Conservation (phyloP, 2,329 filamentous ascomycete species). For the Madurella fahalii region DNA sequence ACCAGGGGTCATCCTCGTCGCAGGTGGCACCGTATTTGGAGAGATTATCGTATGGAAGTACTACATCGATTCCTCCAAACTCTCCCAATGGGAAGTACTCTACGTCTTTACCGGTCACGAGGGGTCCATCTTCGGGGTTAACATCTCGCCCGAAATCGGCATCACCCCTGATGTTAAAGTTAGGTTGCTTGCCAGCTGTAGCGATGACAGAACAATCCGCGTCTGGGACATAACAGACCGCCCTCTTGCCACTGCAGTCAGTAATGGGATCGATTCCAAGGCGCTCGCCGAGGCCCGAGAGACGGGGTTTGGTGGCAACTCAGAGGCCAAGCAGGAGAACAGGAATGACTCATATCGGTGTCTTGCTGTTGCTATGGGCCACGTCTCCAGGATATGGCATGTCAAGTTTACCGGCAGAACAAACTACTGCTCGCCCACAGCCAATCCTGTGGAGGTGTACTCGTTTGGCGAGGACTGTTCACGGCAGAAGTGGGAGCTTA, state of each 20-base stretch:
- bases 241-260: conserved; percentile 21
- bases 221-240: conserved; percentile 77
- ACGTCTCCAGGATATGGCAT: conserved; percentile 85
- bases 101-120: conserved; percentile 68
- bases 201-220: conserved; percentile 85
- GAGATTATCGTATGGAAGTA: conserved; percentile 90
- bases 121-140: conserved; percentile 88
- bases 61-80: conserved; percentile 30
- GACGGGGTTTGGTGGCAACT: conserved; percentile 58
- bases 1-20: conserved; percentile 61
- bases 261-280: conserved; percentile 26
- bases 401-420: conserved; percentile 54
- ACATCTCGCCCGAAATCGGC: conserved; percentile 60
- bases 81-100: conserved; percentile 39
- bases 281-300: conserved; percentile 41
- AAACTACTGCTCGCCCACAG: background rate
- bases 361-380: conserved; percentile 75
- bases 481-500: conserved; percentile 65
- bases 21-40: conserved; percentile 89
- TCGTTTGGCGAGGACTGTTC: conserved; percentile 86
- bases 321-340: conserved; percentile 25
- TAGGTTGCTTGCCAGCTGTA: conserved; percentile 82
- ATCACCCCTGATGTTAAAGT: conserved; percentile 36
- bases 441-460: conserved; percentile 38
- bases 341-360: conserved; percentile 36